A percentile compares a stretch with the other conserved stretches of the same genome.
These are phyloP conservation scores for Colletotrichum sublineola DNA, from an alignment of 2,329 filamentous ascomycete genomes.

Conservation along the genomic window DNA sequence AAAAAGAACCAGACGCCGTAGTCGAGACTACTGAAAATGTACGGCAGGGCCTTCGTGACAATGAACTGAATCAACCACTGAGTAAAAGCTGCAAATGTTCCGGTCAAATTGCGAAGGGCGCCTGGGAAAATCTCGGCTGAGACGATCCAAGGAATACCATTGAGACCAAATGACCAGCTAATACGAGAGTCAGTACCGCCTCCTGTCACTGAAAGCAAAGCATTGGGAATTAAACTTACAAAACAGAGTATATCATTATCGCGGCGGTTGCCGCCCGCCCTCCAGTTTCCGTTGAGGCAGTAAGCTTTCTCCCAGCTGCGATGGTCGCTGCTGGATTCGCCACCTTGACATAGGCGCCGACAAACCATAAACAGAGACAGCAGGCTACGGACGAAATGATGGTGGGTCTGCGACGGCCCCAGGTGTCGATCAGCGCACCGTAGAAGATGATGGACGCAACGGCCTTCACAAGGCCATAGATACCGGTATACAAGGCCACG, in stretches of 20 bases:
- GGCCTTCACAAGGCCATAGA: constrained; percentile 63
- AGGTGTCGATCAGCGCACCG: constrained; percentile 55
- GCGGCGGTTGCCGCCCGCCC: constrained; percentile 67
- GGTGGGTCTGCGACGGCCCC: constrained; percentile 56
- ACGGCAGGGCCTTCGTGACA: constrained; percentile 59
- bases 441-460: constrained; percentile 58
- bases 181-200: not conserved
- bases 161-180: constrained; percentile 60
- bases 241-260: constrained; percentile 67
- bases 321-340: constrained; percentile 62
- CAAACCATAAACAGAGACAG: constrained; percentile 63
- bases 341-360: constrained; percentile 67
- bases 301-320: constrained; percentile 56
- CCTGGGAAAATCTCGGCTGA: constrained; percentile 61
- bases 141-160: constrained; percentile 61
- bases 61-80: constrained; percentile 60
- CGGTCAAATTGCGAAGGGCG: constrained; percentile 57
- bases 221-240: constrained; percentile 52
- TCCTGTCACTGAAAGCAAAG: no score
- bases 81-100: constrained; percentile 55
- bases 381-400: constrained; percentile 63
- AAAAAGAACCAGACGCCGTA: constrained; percentile 72
- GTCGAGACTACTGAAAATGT: constrained; percentile 58
- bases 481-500: constrained; percentile 62
- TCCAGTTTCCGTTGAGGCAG: constrained; percentile 58